Evolutionary conservation across 768 basidiomycete species (phyloP).

Genomic region (Boletus rubropictus): DNA sequence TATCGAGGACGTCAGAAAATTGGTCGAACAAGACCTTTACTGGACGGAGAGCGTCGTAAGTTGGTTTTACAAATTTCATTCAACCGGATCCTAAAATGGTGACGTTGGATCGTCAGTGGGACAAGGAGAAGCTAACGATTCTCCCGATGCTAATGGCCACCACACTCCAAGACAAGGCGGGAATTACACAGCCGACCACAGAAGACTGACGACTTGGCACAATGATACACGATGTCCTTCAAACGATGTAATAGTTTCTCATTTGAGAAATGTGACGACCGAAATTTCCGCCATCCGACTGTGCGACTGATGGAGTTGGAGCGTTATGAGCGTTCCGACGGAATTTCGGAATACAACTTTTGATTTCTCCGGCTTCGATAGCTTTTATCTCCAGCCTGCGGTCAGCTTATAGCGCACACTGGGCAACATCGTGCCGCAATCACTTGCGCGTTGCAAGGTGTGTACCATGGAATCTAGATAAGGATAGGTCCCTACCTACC

Average conservation of each 20-base stretch:
- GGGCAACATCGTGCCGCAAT: background rate
- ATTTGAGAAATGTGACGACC: background rate
- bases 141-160: constrained; percentile 41
- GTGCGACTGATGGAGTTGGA: background rate
- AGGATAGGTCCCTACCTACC: constrained; percentile 1
- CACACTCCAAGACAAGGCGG: constrained; percentile 24
- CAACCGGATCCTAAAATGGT: background rate
- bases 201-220: constrained; percentile 11
- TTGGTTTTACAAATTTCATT: constrained; percentile 6
- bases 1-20: constrained; percentile 40
- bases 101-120: constrained; percentile 41
- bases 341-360: too few species aligned
- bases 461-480: constrained; percentile 7
- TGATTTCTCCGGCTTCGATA: constrained; percentile 2
- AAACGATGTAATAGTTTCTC: background rate
- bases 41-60: constrained; percentile 40
- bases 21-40: constrained; percentile 40
- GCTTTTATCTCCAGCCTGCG: constrained; percentile 1
- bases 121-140: constrained; percentile 48
- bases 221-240: background rate
- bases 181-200: constrained; percentile 20
- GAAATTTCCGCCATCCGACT: background rate
- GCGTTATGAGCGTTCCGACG: background rate
- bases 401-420: background rate
- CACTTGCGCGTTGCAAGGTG: constrained; percentile 5